Base-by-base conservation (phyloP, 2,329 filamentous ascomycete genomes). In the Karstenula rhodostoma region DNA sequence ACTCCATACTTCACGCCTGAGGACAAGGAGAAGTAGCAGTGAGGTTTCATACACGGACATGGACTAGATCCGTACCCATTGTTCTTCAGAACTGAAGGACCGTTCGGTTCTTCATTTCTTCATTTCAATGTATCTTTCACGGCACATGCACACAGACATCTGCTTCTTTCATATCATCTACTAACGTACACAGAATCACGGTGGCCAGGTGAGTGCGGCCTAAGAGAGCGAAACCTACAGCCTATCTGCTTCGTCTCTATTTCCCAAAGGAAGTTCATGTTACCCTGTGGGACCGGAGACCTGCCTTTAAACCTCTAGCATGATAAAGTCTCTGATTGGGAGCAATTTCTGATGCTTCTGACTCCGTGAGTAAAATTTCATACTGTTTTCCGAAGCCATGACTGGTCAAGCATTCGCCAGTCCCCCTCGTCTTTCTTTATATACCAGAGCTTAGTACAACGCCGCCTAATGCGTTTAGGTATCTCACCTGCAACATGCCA, bases 81-180 rank as follows among this genome's bases (percentile, higher is more conserved):
- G 23, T 9, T 48, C 25, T 19, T 32, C 46, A 27, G 8, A 29
- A 29, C n/a, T n/a, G n/a, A n/a, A n/a, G n/a, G n/a, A n/a, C n/a
- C n/a, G n/a, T n/a, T n/a, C n/a, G n/a, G n/a, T n/a, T n/a, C n/a
- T n/a, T n/a, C n/a, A n/a, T n/a, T n/a, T n/a, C n/a, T n/a, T n/a
- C n/a, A n/a, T n/a, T n/a, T n/a, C n/a, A n/a, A n/a, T 17, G 17
- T 48, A n/a, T n/a, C 12, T 29, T 29, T 1, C 46, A 29, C 23
- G 15, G 47, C 47, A 49, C 29, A 49, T 22, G 47, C 47, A 49
- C 17, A 19, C 47, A 22, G 47, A 17, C 47, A 35, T 49, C 22
- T 49, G 1, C 8, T n/a, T 32, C 17, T 19, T 8, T 29, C 9
- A 19, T 22, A 15, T 8, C 10, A 3, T 2, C 25, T 22, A 27